Evolutionary conservation across 192 early-diverging fungal species (phyloP).

Genomic region (Podila minutissima): DNA sequence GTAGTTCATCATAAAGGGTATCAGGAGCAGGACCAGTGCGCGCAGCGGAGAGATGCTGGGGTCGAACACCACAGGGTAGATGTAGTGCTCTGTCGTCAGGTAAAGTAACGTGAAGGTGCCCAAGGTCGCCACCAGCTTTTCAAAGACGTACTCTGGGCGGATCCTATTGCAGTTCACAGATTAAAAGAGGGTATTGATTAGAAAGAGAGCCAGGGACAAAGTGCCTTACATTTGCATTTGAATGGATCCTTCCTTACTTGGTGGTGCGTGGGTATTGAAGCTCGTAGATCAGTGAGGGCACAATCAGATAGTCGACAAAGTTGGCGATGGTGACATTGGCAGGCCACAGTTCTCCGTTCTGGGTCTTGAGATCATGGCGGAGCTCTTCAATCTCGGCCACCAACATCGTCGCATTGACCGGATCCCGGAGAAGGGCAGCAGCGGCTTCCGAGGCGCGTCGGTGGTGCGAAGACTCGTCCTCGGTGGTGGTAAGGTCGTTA

Average conservation of each 20-base stretch:
- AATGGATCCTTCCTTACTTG: conserved; percentile 52
- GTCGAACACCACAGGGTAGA: conserved; percentile 82
- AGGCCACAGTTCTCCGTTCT: conserved; percentile 66
- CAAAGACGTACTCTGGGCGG: conserved; percentile 87
- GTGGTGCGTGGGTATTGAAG: conserved; percentile 90
- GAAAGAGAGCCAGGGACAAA: neutral
- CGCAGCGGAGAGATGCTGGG: conserved; percentile 62
- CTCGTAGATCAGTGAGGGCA: conserved; percentile 94
- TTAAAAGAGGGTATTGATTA: neutral
- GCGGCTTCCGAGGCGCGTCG: conserved; percentile 16
- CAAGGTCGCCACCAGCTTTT: conserved; percentile 80
- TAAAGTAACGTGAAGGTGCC: conserved; percentile 86
- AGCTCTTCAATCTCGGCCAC: conserved; percentile 60
- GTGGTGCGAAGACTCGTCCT: conserved; percentile 18
- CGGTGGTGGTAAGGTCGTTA: neutral
- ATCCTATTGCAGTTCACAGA: conserved; percentile 59
- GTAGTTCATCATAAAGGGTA: conserved; percentile 94
- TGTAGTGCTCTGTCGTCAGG: conserved; percentile 87
- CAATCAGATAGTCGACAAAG: conserved; percentile 87
- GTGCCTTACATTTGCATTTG: neutral
- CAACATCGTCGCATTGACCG: conserved; percentile 10
- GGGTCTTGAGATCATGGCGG: conserved; percentile 61
- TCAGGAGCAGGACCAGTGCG: conserved; percentile 76
- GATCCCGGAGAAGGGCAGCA: conserved; percentile 12
- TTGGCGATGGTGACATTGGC: conserved; percentile 83